Evolutionary conservation across 345 rosid species (phyloP).

Genomic region (Streptanthus diversifolius): DNA sequence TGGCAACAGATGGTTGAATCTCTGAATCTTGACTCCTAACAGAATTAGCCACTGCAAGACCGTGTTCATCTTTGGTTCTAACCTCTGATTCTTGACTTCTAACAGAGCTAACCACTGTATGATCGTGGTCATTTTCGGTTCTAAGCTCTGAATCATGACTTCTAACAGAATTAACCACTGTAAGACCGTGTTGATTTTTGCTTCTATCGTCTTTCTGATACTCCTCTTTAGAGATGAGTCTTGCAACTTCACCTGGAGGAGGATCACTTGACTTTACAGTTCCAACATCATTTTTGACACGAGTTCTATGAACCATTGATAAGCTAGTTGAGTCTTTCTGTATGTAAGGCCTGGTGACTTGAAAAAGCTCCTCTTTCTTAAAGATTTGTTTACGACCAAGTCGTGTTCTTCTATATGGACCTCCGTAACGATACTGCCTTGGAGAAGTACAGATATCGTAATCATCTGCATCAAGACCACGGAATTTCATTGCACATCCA

Average conservation of each 20-base stretch:
- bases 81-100: conserved; percentile 19
- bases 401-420: conserved; percentile 34
- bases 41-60: conserved; percentile 3
- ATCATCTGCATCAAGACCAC: conserved; percentile 41
- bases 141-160: conserved; percentile 10
- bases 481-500: conserved; percentile 24
- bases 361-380: conserved; percentile 25
- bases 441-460: conserved; percentile 35
- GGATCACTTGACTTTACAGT: conserved; percentile 26
- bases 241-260: conserved; percentile 29
- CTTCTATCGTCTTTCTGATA: conserved; percentile 9
- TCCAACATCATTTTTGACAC: conserved; percentile 32
- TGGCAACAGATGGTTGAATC: conserved; percentile 12
- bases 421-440: conserved; percentile 27
- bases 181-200: background rate
- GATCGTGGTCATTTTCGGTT: background rate
- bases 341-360: conserved; percentile 14
- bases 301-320: conserved; percentile 26
- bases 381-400: conserved; percentile 25
- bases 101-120: conserved; percentile 3
- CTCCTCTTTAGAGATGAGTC: conserved; percentile 10
- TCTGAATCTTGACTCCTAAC: conserved; percentile 22
- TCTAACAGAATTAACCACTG: background rate
- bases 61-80: background rate
- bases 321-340: conserved; percentile 21